Evolutionary conservation across 179 eudicot genomes (phyloP).

Genomic region (Amaranthus tricolor): DNA sequence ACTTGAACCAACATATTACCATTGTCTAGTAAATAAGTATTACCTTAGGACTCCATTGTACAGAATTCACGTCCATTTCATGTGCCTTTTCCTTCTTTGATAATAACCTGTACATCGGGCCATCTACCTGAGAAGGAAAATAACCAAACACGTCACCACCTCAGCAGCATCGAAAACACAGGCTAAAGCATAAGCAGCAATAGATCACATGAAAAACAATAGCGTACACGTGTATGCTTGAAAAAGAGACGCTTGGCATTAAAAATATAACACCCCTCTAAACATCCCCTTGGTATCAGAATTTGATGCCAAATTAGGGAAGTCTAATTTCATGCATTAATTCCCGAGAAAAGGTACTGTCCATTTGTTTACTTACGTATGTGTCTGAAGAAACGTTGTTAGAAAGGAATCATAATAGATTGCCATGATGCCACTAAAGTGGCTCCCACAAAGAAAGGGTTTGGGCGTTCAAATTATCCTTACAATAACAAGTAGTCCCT

Average conservation of each 20-base stretch:
- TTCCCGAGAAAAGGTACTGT: too few relatives aligned
- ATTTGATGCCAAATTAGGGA: too few relatives aligned
- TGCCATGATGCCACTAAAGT: too few relatives aligned
- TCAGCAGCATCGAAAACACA: background rate
- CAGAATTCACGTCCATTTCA: slow-evolving; percentile 79
- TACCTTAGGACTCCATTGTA: slow-evolving; percentile 82
- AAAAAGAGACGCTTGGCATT: background rate
- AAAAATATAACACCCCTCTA: background rate
- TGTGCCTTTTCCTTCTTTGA: slow-evolving; percentile 83
- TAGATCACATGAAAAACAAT: background rate
- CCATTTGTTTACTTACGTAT: too few relatives aligned
- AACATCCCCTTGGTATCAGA: too few relatives aligned
- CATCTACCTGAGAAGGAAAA: slow-evolving; percentile 49
- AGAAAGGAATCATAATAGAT: too few relatives aligned
- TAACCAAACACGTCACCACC: slow-evolving; percentile 13
- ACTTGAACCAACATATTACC: background rate
- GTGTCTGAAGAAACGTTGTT: too few relatives aligned
- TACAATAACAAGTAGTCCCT: background rate
- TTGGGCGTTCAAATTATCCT: background rate
- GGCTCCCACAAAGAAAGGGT: too few relatives aligned
- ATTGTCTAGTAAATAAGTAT: slow-evolving; percentile 4
- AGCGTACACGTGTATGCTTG: background rate
- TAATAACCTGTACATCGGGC: slow-evolving; percentile 60
- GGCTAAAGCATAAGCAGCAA: background rate
- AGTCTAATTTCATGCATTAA: too few relatives aligned